Conservation (phyloP, 1,284 basidiomycete genomes). For the Microbotryum saponariae region DNA sequence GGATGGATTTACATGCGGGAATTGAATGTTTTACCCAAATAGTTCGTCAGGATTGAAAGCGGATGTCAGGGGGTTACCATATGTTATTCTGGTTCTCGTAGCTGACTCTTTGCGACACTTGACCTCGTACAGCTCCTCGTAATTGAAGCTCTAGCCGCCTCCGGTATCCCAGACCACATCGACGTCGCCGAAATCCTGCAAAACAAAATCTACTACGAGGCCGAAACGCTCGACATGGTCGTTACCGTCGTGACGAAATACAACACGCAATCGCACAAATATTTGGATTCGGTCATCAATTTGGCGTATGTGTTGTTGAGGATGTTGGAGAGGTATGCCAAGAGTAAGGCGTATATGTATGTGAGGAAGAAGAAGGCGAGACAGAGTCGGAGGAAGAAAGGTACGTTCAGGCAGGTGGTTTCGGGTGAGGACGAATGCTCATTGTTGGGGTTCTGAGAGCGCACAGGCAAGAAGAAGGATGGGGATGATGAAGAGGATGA, state of each 20-base stretch:
- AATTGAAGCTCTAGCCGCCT: conserved; percentile 57
- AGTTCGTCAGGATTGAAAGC: conserved; percentile 37
- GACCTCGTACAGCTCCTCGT: conserved; percentile 54
- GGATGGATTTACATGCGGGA: conserved; percentile 90
- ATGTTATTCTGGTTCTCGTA: not conserved
- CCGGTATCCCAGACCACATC: conserved; percentile 52
- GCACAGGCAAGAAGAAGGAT: conserved; percentile 14
- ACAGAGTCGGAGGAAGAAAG: conserved; percentile 47
- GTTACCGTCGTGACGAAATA: conserved; percentile 66
- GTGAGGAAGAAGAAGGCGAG: conserved; percentile 61
- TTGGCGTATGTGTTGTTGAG: conserved; percentile 71
- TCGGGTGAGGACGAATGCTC: conserved; percentile 44
- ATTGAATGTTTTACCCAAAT: conserved; percentile 85
- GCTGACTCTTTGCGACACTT: not conserved
- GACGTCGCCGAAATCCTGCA: conserved; percentile 73
- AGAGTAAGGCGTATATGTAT: conserved; percentile 62
- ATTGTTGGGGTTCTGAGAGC: conserved; percentile 1
- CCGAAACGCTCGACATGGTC: conserved; percentile 78
- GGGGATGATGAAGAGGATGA: conserved; percentile 28
- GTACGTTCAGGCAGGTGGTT: conserved; percentile 45
- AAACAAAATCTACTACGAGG: conserved; percentile 85
- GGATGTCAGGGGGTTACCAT: no score
- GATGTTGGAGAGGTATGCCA: conserved; percentile 80
- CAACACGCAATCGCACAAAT: conserved; percentile 59
- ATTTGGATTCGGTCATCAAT: conserved; percentile 73